Evolutionary conservation across 129 eudicot species (phyloP), one percentile per base, ranked within the genome.

Genomic region (Arctium lappa): DNA sequence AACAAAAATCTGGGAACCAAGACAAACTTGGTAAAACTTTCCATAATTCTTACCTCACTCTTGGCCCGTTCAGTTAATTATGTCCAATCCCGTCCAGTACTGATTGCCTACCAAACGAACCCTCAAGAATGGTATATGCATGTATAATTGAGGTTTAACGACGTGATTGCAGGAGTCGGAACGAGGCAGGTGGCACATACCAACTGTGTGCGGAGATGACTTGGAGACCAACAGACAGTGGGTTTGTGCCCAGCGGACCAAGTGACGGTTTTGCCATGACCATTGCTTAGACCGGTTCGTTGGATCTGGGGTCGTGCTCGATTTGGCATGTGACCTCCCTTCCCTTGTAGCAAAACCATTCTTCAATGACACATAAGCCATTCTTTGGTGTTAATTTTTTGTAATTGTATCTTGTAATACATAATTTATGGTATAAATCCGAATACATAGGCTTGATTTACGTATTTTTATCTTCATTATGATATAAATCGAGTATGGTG

Each of bases 111-210:
- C 8, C 29, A 62, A 62, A 62, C 2, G 31, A 31, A 18, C 12
- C 69, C 63, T 12, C 12, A 50, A 12, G 70, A 48, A 56, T 79
- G 73, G 39, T 72, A 27, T 81, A 81, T 81, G 37, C 46, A 71
- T 18, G 70, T 48, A 70, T 37, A 53, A 80, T 27, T 60, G 30
- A 1, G 68, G 68, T 60, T 16, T 3, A 30, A 76, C 22, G 30
- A 77, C 81, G 83, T 37, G 22, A 86, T 82, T 80, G 79, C 91
- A 96, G 97, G 99, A 96, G 79, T 93, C 99, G 2, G 98, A 96
- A 84, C 80, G 80, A 72, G 99, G 99, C 42, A 86, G 90, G 81
- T 96, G 99, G 99, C 99, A 96, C 77, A 72, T 96, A 80, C 99
- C 99, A 46, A 93, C 92, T 37, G 91, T 93, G 73, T 90, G 77